Conservation (phyloP, 208 protist species). For the Entamoeba histolytica region DNA sequence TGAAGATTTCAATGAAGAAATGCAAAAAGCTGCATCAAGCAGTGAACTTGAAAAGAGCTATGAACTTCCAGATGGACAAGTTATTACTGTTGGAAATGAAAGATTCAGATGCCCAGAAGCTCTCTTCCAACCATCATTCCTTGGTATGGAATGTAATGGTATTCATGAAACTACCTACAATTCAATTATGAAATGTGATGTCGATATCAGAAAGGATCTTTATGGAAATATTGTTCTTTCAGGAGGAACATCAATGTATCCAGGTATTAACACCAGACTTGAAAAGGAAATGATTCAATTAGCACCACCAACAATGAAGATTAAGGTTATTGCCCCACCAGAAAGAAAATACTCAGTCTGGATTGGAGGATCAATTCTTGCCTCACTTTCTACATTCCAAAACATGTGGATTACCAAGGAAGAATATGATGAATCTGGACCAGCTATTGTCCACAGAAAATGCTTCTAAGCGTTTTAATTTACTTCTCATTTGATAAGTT, state of each 20-base stretch:
- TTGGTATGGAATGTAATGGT: no score
- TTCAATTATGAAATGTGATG: no score
- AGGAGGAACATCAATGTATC: no score
- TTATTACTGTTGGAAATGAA: no score
- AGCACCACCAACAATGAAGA: no score
- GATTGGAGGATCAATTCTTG: constrained; percentile 89
- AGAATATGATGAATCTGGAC: constrained; percentile 86
- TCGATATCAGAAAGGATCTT: no score
- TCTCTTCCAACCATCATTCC: no score
- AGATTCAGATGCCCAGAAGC: no score
- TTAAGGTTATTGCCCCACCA: constrained; percentile 46
- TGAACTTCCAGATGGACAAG: constrained; percentile 36
- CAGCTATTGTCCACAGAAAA: constrained; percentile 80
- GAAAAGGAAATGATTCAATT: no score
- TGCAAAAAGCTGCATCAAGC: constrained; percentile 41
- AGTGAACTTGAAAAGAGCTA: constrained; percentile 37
- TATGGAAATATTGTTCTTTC: no score
- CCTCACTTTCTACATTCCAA: constrained; percentile 76
- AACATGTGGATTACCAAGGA: constrained; percentile 88
- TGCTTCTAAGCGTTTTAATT: constrained; percentile 43
- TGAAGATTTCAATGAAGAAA: constrained; percentile 75
- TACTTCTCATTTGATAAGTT: neutral
- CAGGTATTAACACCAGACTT: no score
- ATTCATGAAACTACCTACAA: no score
- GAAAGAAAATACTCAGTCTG: constrained; percentile 82